Evolutionary conservation across 2,329 filamentous ascomycete genomes (phyloP), one percentile per base, ranked within the genome.

Genomic region (Nigrospora oryzae): DNA sequence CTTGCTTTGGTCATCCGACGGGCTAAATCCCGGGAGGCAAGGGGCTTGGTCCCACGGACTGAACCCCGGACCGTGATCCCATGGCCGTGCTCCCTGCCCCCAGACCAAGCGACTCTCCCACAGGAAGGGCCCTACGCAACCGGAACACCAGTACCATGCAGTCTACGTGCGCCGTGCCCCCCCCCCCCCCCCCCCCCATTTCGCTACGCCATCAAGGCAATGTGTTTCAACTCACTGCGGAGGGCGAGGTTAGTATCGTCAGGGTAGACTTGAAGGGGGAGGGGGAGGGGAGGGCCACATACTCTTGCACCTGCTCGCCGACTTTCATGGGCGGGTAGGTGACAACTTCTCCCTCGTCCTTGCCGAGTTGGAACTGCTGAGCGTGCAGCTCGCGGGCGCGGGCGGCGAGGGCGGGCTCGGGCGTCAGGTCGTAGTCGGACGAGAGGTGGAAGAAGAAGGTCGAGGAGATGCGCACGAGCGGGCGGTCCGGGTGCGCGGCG

Each of bases 381-480:
- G 63, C 65, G 34, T 74, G 61, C 3, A 79, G 61, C 36, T 55
- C 55, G 40, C 53, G 60, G 5, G 76, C 75, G 50, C 62, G 61
- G 37, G 69, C 67, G 1, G 61, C 68, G 34, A 79, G 63, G 43
- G 57, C 59, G 1, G 72, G 70, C 36, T 81, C 65, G 2, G 78
- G 78, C 3, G 54, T 60, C 7, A 81, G 60, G 45, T 80, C 74
- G 46, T 71, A 71, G 53, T 81, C 77, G 15, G 74, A 78, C 36
- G 67, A 69, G 23, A 81, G 62, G 43, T 81, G 77, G 72, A 75
- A 81, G 63, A 81, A 81, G 46, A 80, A 67, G 3, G 77, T 81
- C 40, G 74, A 78, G 33, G 74, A 78, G 56, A 81, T 81, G 40
- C 77, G 67, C 14, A 80, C 57, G 3, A 75, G 65, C 12, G 77